Conservation (phyloP, 2,329 filamentous ascomycete species). For the Tolypocladium tundrense region DNA sequence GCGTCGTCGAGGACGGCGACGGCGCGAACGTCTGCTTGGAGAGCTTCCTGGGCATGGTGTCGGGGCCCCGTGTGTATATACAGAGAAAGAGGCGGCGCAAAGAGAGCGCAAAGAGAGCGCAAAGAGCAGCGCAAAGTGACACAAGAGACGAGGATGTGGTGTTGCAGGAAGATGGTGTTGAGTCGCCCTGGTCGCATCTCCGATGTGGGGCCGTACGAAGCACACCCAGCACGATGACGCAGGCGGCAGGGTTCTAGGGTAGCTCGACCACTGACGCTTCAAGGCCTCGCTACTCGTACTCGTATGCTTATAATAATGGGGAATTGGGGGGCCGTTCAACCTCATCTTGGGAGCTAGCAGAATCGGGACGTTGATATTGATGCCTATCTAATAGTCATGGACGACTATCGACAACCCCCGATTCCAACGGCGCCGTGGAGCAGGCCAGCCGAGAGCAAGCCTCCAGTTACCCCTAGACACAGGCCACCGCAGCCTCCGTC, state of each 20-base stretch:
- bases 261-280: background rate
- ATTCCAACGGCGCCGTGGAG: too few species aligned
- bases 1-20: constrained; percentile 3
- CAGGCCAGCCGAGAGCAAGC: too few species aligned
- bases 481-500: too few species aligned
- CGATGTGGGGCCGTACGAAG: background rate
- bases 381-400: too few species aligned
- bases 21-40: constrained; percentile 12
- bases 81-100: background rate
- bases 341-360: too few species aligned
- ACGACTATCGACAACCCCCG: too few species aligned
- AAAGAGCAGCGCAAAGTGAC: background rate
- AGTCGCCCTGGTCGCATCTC: background rate
- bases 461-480: too few species aligned
- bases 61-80: background rate
- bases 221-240: background rate
- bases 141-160: background rate
- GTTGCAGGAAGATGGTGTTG: background rate
- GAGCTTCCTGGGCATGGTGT: constrained; percentile 21
- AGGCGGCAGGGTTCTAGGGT: background rate
- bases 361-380: too few species aligned
- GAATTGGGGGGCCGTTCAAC: too few species aligned
- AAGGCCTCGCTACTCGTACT: too few species aligned
- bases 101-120: background rate
- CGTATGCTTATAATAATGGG: too few species aligned